Conservation (phyloP, 2,329 filamentous ascomycete genomes). For the Fusarium coicis region DNA sequence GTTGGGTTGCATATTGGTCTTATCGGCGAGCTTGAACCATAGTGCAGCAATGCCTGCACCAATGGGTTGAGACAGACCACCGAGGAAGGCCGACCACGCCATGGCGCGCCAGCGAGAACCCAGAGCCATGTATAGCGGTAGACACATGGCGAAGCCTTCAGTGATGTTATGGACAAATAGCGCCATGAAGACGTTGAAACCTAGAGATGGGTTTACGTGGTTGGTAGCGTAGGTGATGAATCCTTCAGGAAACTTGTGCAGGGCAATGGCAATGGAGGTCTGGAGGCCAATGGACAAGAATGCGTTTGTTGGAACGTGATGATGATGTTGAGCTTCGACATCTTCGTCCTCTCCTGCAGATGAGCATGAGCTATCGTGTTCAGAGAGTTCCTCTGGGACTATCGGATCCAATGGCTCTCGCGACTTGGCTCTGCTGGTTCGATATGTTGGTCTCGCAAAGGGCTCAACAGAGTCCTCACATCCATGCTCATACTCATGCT, state of each 20-base stretch:
- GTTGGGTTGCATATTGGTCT: slow-evolving; percentile 61
- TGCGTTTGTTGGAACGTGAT: slow-evolving; percentile 93
- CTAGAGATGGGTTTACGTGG: slow-evolving; percentile 89
- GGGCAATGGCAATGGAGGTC: slow-evolving; percentile 91
- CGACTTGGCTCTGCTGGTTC: slow-evolving; percentile 53
- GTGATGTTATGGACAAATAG: slow-evolving; percentile 98
- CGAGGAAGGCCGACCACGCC: slow-evolving; percentile 83
- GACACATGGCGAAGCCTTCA: slow-evolving; percentile 92
- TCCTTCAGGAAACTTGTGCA: slow-evolving; percentile 93
- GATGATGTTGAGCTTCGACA: slow-evolving; percentile 76
- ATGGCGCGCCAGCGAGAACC: slow-evolving; percentile 84
- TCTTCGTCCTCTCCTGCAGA: slow-evolving; percentile 54
- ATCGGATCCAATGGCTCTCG: slow-evolving; percentile 49
- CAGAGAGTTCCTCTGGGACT: slow-evolving; percentile 37
- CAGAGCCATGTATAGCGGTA: slow-evolving; percentile 92
- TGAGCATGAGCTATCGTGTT: slow-evolving; percentile 42
- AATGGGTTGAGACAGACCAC: slow-evolving; percentile 86
- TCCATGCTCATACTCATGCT: slow-evolving; percentile 42
- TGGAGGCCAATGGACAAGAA: slow-evolving; percentile 96
- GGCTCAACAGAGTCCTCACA: slow-evolving; percentile 37
- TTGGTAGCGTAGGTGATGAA: slow-evolving; percentile 97
- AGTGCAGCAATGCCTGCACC: slow-evolving; percentile 86
- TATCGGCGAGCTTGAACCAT: slow-evolving; percentile 80
- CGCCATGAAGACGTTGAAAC: slow-evolving; percentile 92
- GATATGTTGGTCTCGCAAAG: slow-evolving; percentile 48